phyloP scores from a whole-genome alignment of 345 rosid species.

The Citrus maxima region DNA sequence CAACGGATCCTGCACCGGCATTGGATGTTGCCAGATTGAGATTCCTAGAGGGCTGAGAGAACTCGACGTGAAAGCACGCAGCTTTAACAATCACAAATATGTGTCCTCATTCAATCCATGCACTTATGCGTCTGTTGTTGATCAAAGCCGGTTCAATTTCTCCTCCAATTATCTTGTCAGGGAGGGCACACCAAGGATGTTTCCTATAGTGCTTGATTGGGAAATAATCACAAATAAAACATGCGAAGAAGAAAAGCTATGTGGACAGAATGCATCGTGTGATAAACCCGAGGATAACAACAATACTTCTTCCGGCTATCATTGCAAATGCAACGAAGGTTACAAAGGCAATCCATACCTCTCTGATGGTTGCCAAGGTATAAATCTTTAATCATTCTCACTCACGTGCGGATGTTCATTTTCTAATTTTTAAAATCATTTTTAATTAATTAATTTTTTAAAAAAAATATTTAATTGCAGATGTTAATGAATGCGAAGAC shows the following conservation, averaged over 20 bases:
- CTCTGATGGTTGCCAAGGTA: not conserved
- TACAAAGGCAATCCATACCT: slow-evolving; percentile 36
- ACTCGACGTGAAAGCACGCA: fast-evolving
- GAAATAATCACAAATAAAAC: not conserved
- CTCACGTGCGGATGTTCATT: too few relatives aligned
- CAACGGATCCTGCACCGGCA: slow-evolving; percentile 21
- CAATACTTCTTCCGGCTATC: slow-evolving; percentile 12
- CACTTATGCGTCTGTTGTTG: slow-evolving; percentile 28
- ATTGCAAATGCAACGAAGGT: slow-evolving; percentile 22
- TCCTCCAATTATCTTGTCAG: not conserved
- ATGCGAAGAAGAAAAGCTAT: not conserved
- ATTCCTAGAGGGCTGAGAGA: not conserved
- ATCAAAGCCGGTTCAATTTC: slow-evolving; percentile 17
- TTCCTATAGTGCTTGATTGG: slow-evolving; percentile 23
- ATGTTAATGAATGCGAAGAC: too few relatives aligned
- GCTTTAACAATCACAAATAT: not conserved
- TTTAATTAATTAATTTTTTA: too few relatives aligned
- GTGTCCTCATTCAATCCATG: slow-evolving; percentile 11
- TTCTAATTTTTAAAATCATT: too few relatives aligned
- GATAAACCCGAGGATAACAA: not conserved
- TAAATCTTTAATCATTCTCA: not conserved
- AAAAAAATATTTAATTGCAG: too few relatives aligned
- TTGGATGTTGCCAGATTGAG: slow-evolving; percentile 30
- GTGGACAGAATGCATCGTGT: slow-evolving; percentile 17
- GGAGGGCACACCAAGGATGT: not conserved